Base-by-base conservation (phyloP, 352 stramenopile species). In the Pythium apleroticum region DNA sequence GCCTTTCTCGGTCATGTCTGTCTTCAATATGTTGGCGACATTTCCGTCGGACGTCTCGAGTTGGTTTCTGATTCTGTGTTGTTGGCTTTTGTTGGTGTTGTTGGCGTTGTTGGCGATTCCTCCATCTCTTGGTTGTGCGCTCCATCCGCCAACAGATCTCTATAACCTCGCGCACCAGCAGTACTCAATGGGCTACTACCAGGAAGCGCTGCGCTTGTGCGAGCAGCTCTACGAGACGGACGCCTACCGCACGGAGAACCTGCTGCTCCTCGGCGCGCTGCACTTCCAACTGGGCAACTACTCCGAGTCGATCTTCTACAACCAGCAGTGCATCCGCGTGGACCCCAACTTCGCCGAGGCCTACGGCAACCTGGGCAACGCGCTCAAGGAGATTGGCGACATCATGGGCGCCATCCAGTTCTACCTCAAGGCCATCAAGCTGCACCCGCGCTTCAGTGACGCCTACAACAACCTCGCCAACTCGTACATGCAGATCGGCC, bases 211-310 rank as follows among this genome's bases (percentile, higher is more conserved):
- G 59, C 71, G 68, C 1, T 61, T 95, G 19, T 97, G 91, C 66
- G 89, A 97, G 61, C 78, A 95, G 45, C 77, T 98, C 31, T 98
- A 98, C 71, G 77, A 89, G 43, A 76, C 78, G 33, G 88, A 97
- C 65, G 80, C 92, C 11, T 92, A 78, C 53, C 88, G 91, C 37
- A 90, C 88, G 1, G 95, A 98, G 63, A 97, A 97, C 63, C 69
- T 98, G 24, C 71, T 98, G 52, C 83, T 98, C 22, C 75, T 98
- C 3, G 93, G 94, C 14, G 95, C 95, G 25, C 69, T 97, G 37
- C 94, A 98, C 72, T 98, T 98, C 63, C 93, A 98, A 63, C 76
- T 98, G 0, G 83, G 89, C 20, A 96, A 98, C 71, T 90, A 97
- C 52, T 87, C 76, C 9, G 92, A 98, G 63, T 87, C 79, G 63